Evolutionary conservation across 306 rosid species (phyloP), one percentile per base, ranked within the genome.

Genomic region (Leucaena leucocephala): DNA sequence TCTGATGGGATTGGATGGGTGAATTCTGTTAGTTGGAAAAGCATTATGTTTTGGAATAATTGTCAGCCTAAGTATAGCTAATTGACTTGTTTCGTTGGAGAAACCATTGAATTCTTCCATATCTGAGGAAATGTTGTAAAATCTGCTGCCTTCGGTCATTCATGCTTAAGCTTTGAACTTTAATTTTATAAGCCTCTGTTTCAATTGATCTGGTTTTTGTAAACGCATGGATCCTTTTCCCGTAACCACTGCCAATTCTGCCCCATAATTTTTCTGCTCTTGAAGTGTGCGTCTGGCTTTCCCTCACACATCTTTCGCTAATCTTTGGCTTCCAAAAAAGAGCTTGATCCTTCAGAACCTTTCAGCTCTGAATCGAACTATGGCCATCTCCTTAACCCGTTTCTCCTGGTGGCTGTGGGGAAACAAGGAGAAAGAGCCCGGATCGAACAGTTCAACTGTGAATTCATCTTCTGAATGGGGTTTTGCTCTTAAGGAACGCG

Each of bases 351-450:
- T 19, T 55, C 67, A 4, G 14, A 73, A 38, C 14, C 66, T 8
- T 43, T 66, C 40, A 21, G 49, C 58, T 27, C 68, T 43, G 43
- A 62, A 76, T 71, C 61, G 21, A 80, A 43, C 34, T 63, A 89
- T 91, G 98, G 84, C 93, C 7, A 82, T 91, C 49, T 91, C 94
- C 34, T 78, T 93, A 34, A 81, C 86, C 46, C 90, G 91, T 80
- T 82, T 89, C 59, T 83, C 96, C 8, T 82, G 90, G 91, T 80
- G 88, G 79, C 74, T 84, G 77, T 88, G 93, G 93, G 81, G 90
- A 61, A 87, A 89, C 81, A 89, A 88, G 66, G 90, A 88, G 75
- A 88, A 87, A 69, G 89, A 88, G 82, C 78, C 88, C 3, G 75
- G 73, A 44, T 73, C 85, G 40, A 87, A 61, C 74, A 83, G 81